Base-by-base conservation (phyloP, 2,329 filamentous ascomycete genomes). In the Talaromyces sp. region DNA sequence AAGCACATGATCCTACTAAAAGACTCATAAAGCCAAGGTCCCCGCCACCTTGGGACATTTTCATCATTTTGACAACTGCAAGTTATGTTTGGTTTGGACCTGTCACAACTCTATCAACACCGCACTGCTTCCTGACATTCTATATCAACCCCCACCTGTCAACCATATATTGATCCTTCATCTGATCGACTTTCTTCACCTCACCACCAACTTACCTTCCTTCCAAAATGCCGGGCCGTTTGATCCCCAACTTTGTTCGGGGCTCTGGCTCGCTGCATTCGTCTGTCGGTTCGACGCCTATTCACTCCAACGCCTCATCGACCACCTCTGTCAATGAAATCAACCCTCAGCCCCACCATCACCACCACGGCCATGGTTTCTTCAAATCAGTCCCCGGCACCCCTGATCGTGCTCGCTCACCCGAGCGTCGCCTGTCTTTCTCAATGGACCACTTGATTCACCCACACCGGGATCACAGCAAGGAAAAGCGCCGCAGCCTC, bases 381-480 rank as follows among this genome's bases (percentile, higher is more conserved):
- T 71, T 68, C 58, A 71, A 70, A 52, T 58, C 62, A 16, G 49
- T 56, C 4, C 57, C 65, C 36, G 48, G 56, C n/a, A 52, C 60
- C 22, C 30, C 57, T 16, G 69, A 72, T 17, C 62, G 67, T 45
- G 63, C 69, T n/a, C 64, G 69, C 43, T 70, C 70, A 4, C 66
- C 71, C 5, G 72, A 75, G 52, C 70, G 73, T 30, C 72, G 74
- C 43, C 64, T 75, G 30, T 75, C 74, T 13, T 74, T 75, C 50
- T 68, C 67, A 6, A 74, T 77, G 68, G 75, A 77, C 24, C 69
- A 73, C 51, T 55, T 77, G 42, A 75, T 77, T 35, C 75, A 76
- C 55, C 71, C 72, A 2, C 65, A 72, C 63, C 65, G 70, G 30
- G 70, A 75, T 39, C 68, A 74, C 45, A 64, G 64, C 58, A 75